These are phyloP conservation scores for Amauroascus niger DNA, from an alignment of 2,329 filamentous ascomycete genomes.

Conservation along the genomic window DNA sequence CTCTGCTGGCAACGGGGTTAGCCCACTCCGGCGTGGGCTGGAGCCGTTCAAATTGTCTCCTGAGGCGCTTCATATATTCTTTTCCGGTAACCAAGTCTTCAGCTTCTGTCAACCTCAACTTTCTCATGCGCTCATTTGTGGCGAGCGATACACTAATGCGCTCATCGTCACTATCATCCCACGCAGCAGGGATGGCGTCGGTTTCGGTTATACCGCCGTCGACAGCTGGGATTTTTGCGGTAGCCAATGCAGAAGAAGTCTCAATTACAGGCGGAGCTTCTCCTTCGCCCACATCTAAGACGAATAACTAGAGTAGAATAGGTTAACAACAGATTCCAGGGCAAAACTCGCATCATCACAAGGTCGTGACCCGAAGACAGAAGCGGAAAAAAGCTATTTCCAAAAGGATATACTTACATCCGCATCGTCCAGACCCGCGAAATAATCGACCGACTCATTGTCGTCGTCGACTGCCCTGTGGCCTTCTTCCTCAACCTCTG, in stretches of 20 bases:
- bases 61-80: constrained; percentile 72
- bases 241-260: constrained; percentile 26
- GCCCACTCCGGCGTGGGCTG: constrained; percentile 56
- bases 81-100: constrained; percentile 80
- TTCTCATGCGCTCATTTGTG: constrained; percentile 63
- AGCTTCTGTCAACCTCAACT: constrained; percentile 66
- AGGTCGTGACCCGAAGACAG: not conserved
- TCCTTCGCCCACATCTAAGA: constrained; percentile 59
- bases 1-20: constrained; percentile 35
- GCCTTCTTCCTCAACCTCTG: constrained; percentile 24
- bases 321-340: not conserved
- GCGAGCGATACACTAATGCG: constrained; percentile 74
- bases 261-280: constrained; percentile 21
- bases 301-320: constrained; percentile 52
- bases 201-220: not conserved
- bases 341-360: not conserved
- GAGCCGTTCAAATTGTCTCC: constrained; percentile 61
- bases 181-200: constrained; percentile 35
- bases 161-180: constrained; percentile 96
- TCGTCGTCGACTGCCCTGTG: constrained; percentile 32
- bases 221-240: constrained; percentile 17
- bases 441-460: constrained; percentile 41
- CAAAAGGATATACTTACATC: constrained; percentile 43
- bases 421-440: constrained; percentile 63
- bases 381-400: not conserved